A percentile compares a stretch with the other conserved stretches of the same genome.
phyloP scores from a whole-genome alignment of 179 eudicot species.

The Patellifolia procumbens region DNA sequence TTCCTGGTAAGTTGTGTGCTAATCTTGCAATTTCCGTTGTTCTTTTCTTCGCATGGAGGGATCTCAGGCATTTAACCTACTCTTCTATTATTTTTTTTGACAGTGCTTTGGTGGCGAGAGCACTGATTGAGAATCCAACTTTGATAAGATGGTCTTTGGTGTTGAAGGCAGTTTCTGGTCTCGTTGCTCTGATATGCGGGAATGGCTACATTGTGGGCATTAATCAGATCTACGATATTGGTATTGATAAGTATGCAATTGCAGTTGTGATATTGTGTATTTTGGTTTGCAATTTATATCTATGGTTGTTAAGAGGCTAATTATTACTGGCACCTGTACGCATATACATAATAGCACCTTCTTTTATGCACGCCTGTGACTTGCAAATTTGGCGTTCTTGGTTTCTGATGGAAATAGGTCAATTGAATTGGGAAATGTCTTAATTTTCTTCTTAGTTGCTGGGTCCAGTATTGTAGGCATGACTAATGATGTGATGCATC shows the following conservation, averaged over 20 bases:
- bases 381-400: neutral
- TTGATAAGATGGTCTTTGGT: slow-evolving; percentile 87
- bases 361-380: slow-evolving; percentile 9
- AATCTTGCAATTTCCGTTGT: neutral
- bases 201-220: slow-evolving; percentile 99
- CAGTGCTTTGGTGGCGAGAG: slow-evolving; percentile 94
- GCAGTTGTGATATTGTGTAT: slow-evolving; percentile 19
- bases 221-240: slow-evolving; percentile 99
- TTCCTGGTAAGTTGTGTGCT: slow-evolving; percentile 56
- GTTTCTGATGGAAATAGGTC: neutral
- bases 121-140: slow-evolving; percentile 82
- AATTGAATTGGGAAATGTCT: neutral
- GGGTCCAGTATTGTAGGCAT: neutral
- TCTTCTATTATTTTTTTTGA: slow-evolving; percentile 29
- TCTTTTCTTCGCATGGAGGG: slow-evolving; percentile 13
- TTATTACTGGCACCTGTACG: neutral
- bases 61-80: slow-evolving; percentile 15
- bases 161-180: slow-evolving; percentile 84
- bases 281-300: neutral
- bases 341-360: neutral
- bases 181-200: slow-evolving; percentile 89
- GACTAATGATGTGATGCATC: slow-evolving; percentile 6
- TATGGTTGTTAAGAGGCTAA: slow-evolving; percentile 9
- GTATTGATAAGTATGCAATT: slow-evolving; percentile 95
- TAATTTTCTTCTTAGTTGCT: slow-evolving; percentile 2